These are phyloP conservation scores for Boletus fagicola DNA, from an alignment of 768 basidiomycete species.

Conservation along the genomic window DNA sequence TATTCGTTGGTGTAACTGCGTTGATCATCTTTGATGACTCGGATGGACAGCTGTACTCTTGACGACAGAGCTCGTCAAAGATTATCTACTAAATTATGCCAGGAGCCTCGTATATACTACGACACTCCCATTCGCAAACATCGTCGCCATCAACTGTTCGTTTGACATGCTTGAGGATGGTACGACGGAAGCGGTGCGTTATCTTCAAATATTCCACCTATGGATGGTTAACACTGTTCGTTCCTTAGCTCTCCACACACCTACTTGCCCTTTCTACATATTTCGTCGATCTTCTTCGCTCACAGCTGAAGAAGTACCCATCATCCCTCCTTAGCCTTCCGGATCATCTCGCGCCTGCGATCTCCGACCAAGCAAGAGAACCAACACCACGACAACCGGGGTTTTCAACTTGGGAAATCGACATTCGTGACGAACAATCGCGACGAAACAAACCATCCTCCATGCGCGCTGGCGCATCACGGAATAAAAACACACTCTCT, in stretches of 20 bases:
- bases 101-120: slow-evolving; percentile 92
- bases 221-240: slow-evolving; percentile 29
- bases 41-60: slow-evolving; percentile 65
- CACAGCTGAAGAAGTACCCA: slow-evolving; percentile 31
- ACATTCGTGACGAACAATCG: not conserved
- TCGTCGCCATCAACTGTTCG: slow-evolving; percentile 72
- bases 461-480: not conserved
- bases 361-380: not conserved
- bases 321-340: slow-evolving; percentile 28
- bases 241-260: slow-evolving; percentile 27
- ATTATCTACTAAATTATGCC: slow-evolving; percentile 91
- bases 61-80: slow-evolving; percentile 65
- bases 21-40: not conserved
- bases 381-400: not conserved
- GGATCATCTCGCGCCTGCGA: slow-evolving; percentile 12
- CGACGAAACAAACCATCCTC: not conserved
- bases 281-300: slow-evolving; percentile 35
- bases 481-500: not conserved
- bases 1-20: not conserved
- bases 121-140: slow-evolving; percentile 69
- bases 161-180: slow-evolving; percentile 77
- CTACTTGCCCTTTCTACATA: slow-evolving; percentile 25
- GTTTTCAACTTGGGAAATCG: slow-evolving; percentile 7
- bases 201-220: not conserved
- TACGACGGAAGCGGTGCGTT: slow-evolving; percentile 50